phyloP scores from a whole-genome alignment of 495 filamentous ascomycete genomes.

The Xanthoparmelia taractica region DNA sequence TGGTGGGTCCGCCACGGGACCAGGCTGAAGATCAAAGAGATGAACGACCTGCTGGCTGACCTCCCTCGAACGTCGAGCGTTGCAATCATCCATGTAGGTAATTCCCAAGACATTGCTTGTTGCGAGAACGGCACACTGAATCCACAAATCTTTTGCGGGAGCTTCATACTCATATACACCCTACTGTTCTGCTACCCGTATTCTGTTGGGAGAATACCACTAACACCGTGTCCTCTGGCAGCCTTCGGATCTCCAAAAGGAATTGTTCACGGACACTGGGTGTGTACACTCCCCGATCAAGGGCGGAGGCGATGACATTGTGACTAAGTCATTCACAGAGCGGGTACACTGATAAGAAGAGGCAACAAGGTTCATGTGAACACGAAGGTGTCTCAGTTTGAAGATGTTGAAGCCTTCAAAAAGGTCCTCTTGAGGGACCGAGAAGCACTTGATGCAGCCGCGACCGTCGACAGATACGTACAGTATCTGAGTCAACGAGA shows the following conservation, averaged over 20 bases:
- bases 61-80: conserved; percentile 90
- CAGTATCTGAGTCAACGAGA: conserved; percentile 64
- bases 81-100: conserved; percentile 70
- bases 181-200: neutral
- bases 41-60: conserved; percentile 82
- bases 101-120: neutral
- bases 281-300: neutral
- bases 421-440: conserved; percentile 77
- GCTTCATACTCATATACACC: neutral
- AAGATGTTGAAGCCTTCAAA: conserved; percentile 68
- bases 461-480: conserved; percentile 80
- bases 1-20: conserved; percentile 96
- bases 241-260: conserved; percentile 88
- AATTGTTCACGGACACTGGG: conserved; percentile 51
- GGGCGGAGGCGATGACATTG: conserved; percentile 64
- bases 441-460: conserved; percentile 72
- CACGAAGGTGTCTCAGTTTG: conserved; percentile 67
- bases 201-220: neutral
- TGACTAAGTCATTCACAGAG: conserved; percentile 72
- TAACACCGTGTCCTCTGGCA: neutral
- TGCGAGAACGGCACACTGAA: neutral
- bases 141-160: neutral
- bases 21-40: conserved; percentile 96
- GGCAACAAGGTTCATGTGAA: conserved; percentile 83
- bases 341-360: conserved; percentile 87